phyloP scores from a whole-genome alignment of 345 rosid genomes.

The Lepidium aucheri region DNA sequence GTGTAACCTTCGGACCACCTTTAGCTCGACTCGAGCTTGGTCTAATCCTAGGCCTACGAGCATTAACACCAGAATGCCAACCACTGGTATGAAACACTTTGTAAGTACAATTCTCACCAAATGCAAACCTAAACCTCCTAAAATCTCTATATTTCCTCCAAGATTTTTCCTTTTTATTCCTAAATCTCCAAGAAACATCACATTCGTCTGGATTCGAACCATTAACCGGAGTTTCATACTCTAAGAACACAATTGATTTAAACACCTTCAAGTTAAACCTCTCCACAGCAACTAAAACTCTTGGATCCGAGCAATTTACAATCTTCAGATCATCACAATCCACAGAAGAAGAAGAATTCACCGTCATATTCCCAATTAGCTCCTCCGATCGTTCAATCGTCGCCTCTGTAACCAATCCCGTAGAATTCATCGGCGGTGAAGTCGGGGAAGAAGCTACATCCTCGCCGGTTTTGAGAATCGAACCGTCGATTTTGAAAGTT shows the following conservation, averaged over 20 bases:
- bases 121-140: constrained; percentile 69
- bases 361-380: constrained; percentile 31
- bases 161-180: constrained; percentile 89
- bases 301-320: constrained; percentile 85
- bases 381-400: constrained; percentile 43
- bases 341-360: constrained; percentile 3
- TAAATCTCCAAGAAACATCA: constrained; percentile 86
- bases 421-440: constrained; percentile 18
- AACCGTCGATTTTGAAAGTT: constrained; percentile 67
- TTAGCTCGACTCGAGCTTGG: constrained; percentile 17
- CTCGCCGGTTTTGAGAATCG: constrained; percentile 77
- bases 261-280: constrained; percentile 67
- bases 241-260: constrained; percentile 69
- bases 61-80: constrained; percentile 86
- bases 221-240: constrained; percentile 66
- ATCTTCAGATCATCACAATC: constrained; percentile 44
- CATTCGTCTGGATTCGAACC: constrained; percentile 69
- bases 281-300: constrained; percentile 55
- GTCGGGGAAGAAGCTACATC: constrained; percentile 36
- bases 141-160: constrained; percentile 95
- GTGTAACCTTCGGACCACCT: constrained; percentile 24
- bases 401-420: constrained; percentile 35
- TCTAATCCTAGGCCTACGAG: constrained; percentile 44
- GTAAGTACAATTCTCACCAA: constrained; percentile 58
- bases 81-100: constrained; percentile 52